Base-by-base conservation (phyloP, 2,329 filamentous ascomycete species). In the Rosellinia necatrix region DNA sequence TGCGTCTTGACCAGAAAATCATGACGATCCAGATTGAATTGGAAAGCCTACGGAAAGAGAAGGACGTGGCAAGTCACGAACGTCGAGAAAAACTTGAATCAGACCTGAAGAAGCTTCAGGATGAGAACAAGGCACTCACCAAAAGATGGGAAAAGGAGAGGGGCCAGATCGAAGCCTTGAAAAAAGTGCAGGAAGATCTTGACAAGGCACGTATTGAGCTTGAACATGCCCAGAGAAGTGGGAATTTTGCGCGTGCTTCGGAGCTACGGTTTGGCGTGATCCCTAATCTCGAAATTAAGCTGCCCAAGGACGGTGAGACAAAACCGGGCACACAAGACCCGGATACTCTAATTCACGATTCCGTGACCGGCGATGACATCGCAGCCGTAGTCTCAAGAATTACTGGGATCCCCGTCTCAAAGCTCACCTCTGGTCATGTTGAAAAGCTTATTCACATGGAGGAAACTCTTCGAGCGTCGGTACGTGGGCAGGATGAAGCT, bases 1-100 rank as follows among this genome's bases (percentile, higher is more conserved):
- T 96, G 76, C 86, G 89, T 47, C 83, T 97, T 1, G 93, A 97
- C 67, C 90, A 96, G 59, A 91, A 92, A 68, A 96, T 97, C 58
- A 96, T 97, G 85, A 97, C 93, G 0, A 91, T 97, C 12, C 93
- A 97, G 70, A 97, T 99, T 60, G 93, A 99, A 71, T 81, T 97
- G 1, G 94, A 97, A 71, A 97, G 92, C 59, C 76, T 99, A 37
- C 85, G 93, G 47, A 97, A 97, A 68, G 94, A 99, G 72, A 96
- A 87, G 9, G 94, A 99, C 64, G 81, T 96, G 44, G 87, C 90
- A 15, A 96, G 92, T 69, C 87, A 87, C 64, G 94, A 97, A 73
- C 85, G 94, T 15, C 83, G 92, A 19, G 90, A 96, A 66, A 93
- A 93, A 68, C 82, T 97, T 1, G 88, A 97, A 70, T 78, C 82